phyloP scores from a whole-genome alignment of 257 asterid species.

The Euphrasia confusa region DNA sequence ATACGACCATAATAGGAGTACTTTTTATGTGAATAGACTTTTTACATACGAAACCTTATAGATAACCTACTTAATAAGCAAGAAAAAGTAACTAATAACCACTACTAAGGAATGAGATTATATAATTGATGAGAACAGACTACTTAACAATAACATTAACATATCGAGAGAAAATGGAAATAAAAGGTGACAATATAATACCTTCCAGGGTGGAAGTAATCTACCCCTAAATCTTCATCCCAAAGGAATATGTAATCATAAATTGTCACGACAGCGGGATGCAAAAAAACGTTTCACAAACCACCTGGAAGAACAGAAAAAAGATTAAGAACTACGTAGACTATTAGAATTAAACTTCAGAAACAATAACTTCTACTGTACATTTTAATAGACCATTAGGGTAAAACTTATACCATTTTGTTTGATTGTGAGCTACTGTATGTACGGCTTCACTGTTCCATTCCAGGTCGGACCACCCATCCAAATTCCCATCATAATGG shows the following conservation, averaged over 20 bases:
- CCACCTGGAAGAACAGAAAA: neutral
- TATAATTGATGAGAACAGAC: too few species aligned
- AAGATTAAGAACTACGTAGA: neutral
- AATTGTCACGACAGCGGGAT: neutral
- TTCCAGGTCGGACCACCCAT: conserved; percentile 80
- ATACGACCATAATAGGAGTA: too few species aligned
- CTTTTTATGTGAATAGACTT: too few species aligned
- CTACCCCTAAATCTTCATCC: neutral
- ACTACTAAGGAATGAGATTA: too few species aligned
- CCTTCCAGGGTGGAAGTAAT: neutral
- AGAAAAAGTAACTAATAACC: too few species aligned
- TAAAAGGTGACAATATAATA: neutral
- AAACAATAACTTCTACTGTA: neutral
- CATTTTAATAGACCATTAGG: neutral
- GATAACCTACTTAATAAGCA: too few species aligned
- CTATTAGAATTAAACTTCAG: conserved; percentile 6
- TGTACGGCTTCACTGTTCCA: conserved; percentile 90
- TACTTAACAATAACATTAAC: too few species aligned
- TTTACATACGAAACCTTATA: too few species aligned
- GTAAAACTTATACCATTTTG: conserved; percentile 73
- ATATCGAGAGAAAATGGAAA: too few species aligned
- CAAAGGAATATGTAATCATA: neutral
- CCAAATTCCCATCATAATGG: conserved; percentile 90
- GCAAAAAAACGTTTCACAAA: neutral
- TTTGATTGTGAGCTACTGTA: conserved; percentile 85